Evolutionary conservation across 177 flowering plant species (phyloP), one percentile per base, ranked within the genome.

Genomic region (Vitis hybrid): DNA sequence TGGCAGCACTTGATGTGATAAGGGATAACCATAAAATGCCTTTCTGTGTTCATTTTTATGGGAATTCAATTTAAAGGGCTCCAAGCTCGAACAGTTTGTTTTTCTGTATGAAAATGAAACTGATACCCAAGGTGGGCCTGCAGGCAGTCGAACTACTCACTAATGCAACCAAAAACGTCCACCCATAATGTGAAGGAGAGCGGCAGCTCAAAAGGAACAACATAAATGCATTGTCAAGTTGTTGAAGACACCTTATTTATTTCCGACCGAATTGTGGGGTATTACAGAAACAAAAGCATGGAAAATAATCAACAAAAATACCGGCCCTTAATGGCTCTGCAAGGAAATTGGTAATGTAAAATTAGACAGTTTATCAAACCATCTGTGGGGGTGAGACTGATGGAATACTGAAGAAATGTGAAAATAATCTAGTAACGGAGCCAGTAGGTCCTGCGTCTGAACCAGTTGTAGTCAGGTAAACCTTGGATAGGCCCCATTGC

Each of bases 401-500:
- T 55, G 62, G 53, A 31, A 51, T 12, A 12, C 31, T 0, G 45
- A 72, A 7, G 0, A 59, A 1, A 65, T 11, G n/a, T 2, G 57
- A 16, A 18, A 69, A 61, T n/a, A 65, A 59, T 2, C 68, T 89
- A 94, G 82, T 94, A 91, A 12, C 99, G 87, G 75, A 83, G 82
- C 97, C 80, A 85, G 94, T 91, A 92, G 59, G 98, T 92, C 74
- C 97, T 86, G 84, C 97, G 98, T 68, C 98, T 84, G 94, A 94
- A 94, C 98, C 97, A 91, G 87, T 94, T 94, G 97, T 94, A 94
- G 77, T 94, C 98, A 0, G 93, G 97, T 65, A 94, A 80, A 8
- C 70, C 76, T 74, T 86, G 89, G 80, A 94, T 82, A 2, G 98
- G 97, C 5, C 98, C 98, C 83, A 85, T 79, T 18, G 93, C 97